Conservation (phyloP, 805 yeast genomes). For the Ogataea parapolymorpha region DNA sequence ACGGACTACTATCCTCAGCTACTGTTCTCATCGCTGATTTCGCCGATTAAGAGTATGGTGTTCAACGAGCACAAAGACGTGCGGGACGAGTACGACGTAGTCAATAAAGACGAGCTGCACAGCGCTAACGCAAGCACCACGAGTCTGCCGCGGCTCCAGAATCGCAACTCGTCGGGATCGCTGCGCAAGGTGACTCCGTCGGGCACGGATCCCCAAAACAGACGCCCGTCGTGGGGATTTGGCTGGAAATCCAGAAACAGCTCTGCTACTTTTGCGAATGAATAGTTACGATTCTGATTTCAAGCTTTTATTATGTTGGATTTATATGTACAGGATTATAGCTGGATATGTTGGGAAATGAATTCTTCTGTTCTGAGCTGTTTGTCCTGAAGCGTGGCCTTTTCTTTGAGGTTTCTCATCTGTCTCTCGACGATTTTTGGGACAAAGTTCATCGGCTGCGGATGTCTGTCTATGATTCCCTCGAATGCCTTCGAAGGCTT, state of each 20-base stretch:
- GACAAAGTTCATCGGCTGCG: conserved; percentile 64
- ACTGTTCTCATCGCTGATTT: conserved; percentile 16
- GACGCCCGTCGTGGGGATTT: conserved; percentile 25
- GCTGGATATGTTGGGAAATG: conserved; percentile 39
- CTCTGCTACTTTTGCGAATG: conserved; percentile 10
- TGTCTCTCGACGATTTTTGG: conserved; percentile 46
- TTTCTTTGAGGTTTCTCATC: conserved; percentile 43
- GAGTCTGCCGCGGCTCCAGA: conserved; percentile 14
- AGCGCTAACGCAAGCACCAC: conserved; percentile 8
- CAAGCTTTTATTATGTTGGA: conserved; percentile 4
- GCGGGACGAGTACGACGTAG: conserved; percentile 44
- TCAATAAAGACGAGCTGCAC: conserved; percentile 34
- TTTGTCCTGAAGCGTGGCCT: conserved; percentile 28
- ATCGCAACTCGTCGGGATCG: conserved; percentile 12
- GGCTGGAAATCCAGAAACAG: conserved; percentile 24
- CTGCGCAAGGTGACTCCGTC: conserved; percentile 8
- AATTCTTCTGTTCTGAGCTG: conserved; percentile 32
- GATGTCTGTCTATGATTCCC: conserved; percentile 57
- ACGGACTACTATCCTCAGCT: conserved; percentile 11
- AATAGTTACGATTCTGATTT: neutral
- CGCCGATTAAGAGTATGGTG: conserved; percentile 10
- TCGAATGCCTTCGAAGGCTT: conserved; percentile 72
- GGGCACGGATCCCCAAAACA: conserved; percentile 8
- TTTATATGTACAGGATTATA: conserved; percentile 32
- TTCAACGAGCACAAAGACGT: conserved; percentile 7